These are phyloP conservation scores for Thuidium tamariscinum DNA, from an alignment of 225 moss, liverwort and hornwort genomes.

Conservation along the genomic window DNA sequence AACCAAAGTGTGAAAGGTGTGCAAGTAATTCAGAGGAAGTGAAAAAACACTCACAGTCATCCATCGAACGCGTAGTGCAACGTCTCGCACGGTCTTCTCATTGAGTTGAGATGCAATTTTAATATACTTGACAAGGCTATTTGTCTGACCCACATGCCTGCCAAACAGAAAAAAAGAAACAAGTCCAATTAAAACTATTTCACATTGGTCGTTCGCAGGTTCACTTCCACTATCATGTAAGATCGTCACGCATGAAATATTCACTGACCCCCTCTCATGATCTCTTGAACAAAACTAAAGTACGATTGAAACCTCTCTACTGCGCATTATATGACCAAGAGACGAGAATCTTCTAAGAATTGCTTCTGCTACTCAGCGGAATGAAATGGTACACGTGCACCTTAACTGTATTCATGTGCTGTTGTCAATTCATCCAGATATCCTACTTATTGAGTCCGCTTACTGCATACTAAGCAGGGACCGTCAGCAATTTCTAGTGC, in stretches of 20 bases:
- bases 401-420: not conserved
- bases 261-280: not conserved
- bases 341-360: not conserved
- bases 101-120: conserved; percentile 31
- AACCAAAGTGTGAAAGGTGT: not conserved
- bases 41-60: conserved; percentile 36
- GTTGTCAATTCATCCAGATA: not conserved
- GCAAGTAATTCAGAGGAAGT: not conserved
- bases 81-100: conserved; percentile 44
- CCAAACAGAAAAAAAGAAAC: not conserved
- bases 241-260: not conserved
- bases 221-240: not conserved
- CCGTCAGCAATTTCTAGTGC: not conserved
- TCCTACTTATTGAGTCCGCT: not conserved
- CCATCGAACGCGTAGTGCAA: conserved; percentile 41
- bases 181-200: not conserved
- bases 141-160: conserved; percentile 23
- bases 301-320: not conserved
- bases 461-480: not conserved
- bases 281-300: not conserved
- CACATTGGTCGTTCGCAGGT: not conserved
- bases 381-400: not conserved
- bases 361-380: not conserved
- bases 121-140: conserved; percentile 26
- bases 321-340: not conserved